Evolutionary conservation across 257 asterid species (phyloP).

Genomic region (Scutellaria minor): DNA sequence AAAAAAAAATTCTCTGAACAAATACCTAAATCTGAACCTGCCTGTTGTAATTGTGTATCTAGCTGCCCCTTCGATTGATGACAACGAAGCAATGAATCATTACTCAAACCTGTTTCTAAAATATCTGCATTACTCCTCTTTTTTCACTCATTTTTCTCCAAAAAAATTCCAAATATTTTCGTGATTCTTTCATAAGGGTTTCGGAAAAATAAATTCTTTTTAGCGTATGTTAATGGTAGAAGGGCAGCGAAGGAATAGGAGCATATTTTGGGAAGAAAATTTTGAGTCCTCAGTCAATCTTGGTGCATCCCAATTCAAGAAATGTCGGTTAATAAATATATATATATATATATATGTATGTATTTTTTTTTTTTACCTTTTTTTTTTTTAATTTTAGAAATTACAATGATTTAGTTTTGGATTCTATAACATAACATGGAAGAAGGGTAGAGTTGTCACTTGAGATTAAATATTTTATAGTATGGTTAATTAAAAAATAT

Average conservation of each 20-base stretch:
- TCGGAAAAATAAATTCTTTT: background rate
- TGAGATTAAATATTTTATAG: too few species aligned
- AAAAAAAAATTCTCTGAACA: background rate
- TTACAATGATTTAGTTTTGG: too few species aligned
- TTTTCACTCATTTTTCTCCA: slow-evolving; percentile 22
- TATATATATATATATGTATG: too few species aligned
- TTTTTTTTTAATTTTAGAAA: too few species aligned
- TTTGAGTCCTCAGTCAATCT: slow-evolving; percentile 25
- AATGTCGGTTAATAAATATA: slow-evolving; percentile 22
- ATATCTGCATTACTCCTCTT: slow-evolving; percentile 38
- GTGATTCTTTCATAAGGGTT: slow-evolving; percentile 25
- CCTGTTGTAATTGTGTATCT: slow-evolving; percentile 29
- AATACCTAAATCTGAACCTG: slow-evolving; percentile 31
- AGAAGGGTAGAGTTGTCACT: too few species aligned
- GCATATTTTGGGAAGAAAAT: slow-evolving; percentile 5
- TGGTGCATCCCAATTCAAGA: slow-evolving; percentile 38
- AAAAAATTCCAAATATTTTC: slow-evolving; percentile 23
- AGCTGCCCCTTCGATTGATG: slow-evolving; percentile 31
- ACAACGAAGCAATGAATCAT: slow-evolving; percentile 40
- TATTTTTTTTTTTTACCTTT: too few species aligned
- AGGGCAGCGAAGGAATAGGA: slow-evolving; percentile 26
- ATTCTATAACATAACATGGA: too few species aligned
- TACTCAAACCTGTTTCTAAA: slow-evolving; percentile 28
- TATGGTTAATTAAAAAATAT: too few species aligned
- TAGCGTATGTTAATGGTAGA: slow-evolving; percentile 26